Conservation (phyloP, 306 rosid genomes). For the Psophocarpus tetragonolobus region DNA sequence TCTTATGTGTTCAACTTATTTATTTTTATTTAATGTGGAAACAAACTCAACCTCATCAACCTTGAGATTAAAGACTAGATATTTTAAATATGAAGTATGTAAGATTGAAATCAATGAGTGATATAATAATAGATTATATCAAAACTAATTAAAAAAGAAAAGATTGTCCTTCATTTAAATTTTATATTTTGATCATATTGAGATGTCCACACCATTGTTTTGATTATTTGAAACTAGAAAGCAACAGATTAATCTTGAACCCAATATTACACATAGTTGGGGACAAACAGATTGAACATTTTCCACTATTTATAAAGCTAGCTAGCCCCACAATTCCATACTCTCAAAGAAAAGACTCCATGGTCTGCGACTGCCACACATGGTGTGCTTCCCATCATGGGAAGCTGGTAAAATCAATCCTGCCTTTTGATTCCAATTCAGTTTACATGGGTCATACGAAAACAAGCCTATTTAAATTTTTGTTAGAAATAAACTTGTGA, state of each 20-base stretch:
- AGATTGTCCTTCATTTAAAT: too few species aligned
- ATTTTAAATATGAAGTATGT: too few species aligned
- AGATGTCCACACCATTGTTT: too few species aligned
- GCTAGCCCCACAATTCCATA: slow-evolving; percentile 35
- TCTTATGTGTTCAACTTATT: too few species aligned
- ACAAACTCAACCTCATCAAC: too few species aligned
- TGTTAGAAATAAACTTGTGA: background rate
- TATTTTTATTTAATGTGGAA: too few species aligned
- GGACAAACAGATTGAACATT: background rate
- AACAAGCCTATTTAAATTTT: background rate
- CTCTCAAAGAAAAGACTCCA: slow-evolving; percentile 2
- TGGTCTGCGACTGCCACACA: slow-evolving; percentile 18
- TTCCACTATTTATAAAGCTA: slow-evolving; percentile 23
- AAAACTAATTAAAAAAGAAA: too few species aligned
- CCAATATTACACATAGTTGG: background rate
- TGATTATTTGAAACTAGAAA: background rate
- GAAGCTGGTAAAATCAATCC: background rate
- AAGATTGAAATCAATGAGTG: too few species aligned
- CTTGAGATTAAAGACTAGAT: too few species aligned
- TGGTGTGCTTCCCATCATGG: slow-evolving; percentile 27
- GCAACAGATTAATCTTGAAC: background rate
- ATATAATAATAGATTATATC: too few species aligned
- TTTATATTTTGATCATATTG: too few species aligned
- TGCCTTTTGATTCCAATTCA: background rate
- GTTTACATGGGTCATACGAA: background rate